A percentile compares a stretch with the other conserved stretches of the same genome.
These are phyloP conservation scores for Apiospora phragmitis DNA, from an alignment of 2,329 filamentous ascomycete genomes.

Conservation along the genomic window DNA sequence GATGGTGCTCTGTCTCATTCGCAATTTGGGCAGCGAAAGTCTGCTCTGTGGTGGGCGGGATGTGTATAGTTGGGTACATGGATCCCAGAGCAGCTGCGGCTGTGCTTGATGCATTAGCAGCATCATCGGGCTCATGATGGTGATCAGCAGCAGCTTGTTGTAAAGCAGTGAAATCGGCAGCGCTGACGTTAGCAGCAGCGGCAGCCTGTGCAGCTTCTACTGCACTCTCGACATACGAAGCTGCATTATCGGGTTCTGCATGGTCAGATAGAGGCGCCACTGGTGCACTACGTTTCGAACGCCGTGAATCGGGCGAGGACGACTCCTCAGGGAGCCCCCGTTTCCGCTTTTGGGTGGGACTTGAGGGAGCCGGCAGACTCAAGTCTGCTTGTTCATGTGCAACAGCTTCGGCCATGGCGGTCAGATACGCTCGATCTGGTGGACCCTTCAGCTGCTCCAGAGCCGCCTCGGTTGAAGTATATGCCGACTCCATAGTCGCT, in stretches of 20 bases:
- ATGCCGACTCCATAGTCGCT: slow-evolving; percentile 32
- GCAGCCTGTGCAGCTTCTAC: slow-evolving; percentile 47
- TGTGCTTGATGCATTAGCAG: slow-evolving; percentile 57
- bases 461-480: slow-evolving; percentile 31
- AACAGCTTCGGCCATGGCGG: slow-evolving; percentile 49
- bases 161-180: slow-evolving; percentile 57
- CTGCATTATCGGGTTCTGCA: slow-evolving; percentile 40
- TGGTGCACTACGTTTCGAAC: slow-evolving; percentile 51
- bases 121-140: slow-evolving; percentile 45
- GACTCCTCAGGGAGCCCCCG: slow-evolving; percentile 44
- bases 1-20: slow-evolving; percentile 38
- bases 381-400: slow-evolving; percentile 50
- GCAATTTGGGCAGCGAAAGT: slow-evolving; percentile 57
- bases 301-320: slow-evolving; percentile 47
- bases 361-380: slow-evolving; percentile 34
- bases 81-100: slow-evolving; percentile 58
- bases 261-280: slow-evolving; percentile 44
- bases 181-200: slow-evolving; percentile 42
- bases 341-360: slow-evolving; percentile 56
- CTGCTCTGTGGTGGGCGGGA: slow-evolving; percentile 59
- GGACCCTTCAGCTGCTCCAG: slow-evolving; percentile 32
- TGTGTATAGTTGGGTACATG: slow-evolving; percentile 61
- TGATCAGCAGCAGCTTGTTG: slow-evolving; percentile 51
- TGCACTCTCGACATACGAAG: slow-evolving; percentile 56
- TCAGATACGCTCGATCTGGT: slow-evolving; percentile 32